Conservation (phyloP, 495 filamentous ascomycete genomes). For the Rhypophila decipiens region DNA sequence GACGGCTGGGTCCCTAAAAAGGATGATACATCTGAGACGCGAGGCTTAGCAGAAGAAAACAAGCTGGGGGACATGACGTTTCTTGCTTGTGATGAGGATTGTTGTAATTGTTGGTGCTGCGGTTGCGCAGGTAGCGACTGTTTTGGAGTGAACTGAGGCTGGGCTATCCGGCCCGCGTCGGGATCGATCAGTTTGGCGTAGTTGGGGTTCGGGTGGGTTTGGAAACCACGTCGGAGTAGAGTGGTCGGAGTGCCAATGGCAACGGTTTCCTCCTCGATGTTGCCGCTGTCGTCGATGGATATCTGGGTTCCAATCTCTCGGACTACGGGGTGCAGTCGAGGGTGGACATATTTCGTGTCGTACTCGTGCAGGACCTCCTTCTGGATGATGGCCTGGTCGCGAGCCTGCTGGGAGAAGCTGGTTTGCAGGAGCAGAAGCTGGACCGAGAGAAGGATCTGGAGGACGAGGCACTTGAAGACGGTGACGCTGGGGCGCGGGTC, state of each 20-base stretch:
- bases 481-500: conserved; percentile 79
- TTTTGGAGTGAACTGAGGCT: conserved; percentile 3
- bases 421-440: conserved; percentile 68
- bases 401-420: conserved; percentile 74
- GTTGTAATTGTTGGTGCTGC: conserved; percentile 10
- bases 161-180: conserved; percentile 34
- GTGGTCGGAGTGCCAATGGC: conserved; percentile 71
- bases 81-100: neutral
- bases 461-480: conserved; percentile 68
- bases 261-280: conserved; percentile 47
- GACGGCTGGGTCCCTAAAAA: no score
- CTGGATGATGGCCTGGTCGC: conserved; percentile 76
- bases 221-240: conserved; percentile 73
- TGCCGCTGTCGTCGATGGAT: conserved; percentile 36
- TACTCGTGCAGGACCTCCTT: conserved; percentile 94
- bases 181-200: conserved; percentile 76
- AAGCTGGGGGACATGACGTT: neutral
- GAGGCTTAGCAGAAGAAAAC: neutral
- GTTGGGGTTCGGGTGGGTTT: conserved; percentile 81
- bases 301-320: conserved; percentile 81
- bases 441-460: conserved; percentile 64
- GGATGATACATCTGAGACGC: conserved; percentile 5
- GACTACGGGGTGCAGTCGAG: conserved; percentile 70
- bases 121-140: conserved; percentile 9
- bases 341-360: conserved; percentile 90